Conservation (phyloP, 768 basidiomycete genomes). For the Boletus vinaceobasis region DNA sequence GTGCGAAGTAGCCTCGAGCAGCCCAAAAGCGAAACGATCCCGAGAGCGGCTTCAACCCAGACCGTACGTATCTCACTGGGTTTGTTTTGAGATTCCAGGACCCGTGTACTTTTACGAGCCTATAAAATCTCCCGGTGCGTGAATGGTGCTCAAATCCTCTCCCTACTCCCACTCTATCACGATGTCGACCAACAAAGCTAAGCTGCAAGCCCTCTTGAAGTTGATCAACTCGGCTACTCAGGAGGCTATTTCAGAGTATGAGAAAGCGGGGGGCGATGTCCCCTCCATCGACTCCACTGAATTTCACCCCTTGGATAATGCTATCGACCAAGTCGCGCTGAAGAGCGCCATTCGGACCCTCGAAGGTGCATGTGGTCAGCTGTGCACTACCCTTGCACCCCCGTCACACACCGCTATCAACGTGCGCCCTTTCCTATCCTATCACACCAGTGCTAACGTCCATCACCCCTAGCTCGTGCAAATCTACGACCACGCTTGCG, state of each 20-base stretch:
- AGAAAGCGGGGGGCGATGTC: constrained; percentile 21
- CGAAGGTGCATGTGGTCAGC: constrained; percentile 36
- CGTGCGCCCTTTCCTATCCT: constrained; percentile 17
- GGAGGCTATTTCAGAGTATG: constrained; percentile 34
- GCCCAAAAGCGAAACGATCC: background rate
- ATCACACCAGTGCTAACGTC: background rate
- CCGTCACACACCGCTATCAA: constrained; percentile 34
- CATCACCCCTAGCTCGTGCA: constrained; percentile 20
- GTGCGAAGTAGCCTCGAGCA: background rate
- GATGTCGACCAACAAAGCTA: constrained; percentile 23
- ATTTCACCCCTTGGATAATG: constrained; percentile 35
- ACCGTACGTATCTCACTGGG: background rate
- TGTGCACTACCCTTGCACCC: constrained; percentile 34
- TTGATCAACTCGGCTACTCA: constrained; percentile 32
- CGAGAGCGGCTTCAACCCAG: background rate
- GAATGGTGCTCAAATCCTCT: background rate
- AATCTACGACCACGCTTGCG: constrained; percentile 27
- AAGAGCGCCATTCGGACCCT: constrained; percentile 26
- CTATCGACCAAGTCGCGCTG: constrained; percentile 20
- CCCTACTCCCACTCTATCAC: background rate
- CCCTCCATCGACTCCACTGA: constrained; percentile 35
- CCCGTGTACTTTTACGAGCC: background rate
- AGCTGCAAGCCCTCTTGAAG: constrained; percentile 27
- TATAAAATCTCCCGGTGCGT: background rate
- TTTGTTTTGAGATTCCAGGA: background rate